Evolutionary conservation across 2,329 filamentous ascomycete species (phyloP).

Genomic region (Huntiella omanensis): DNA sequence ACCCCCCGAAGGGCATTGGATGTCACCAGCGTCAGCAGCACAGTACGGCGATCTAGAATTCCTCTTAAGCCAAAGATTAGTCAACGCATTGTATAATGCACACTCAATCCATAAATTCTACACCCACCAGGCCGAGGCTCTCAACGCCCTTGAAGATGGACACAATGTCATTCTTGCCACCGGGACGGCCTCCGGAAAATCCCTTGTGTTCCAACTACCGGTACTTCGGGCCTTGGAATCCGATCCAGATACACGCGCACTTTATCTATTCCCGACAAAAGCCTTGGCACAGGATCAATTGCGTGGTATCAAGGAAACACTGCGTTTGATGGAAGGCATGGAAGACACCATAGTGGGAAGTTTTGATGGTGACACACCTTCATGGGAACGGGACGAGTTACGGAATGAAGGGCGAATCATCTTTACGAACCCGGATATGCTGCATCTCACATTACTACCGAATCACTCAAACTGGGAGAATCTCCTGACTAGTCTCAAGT

Average conservation of each 20-base stretch:
- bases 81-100: constrained; percentile 92
- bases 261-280: constrained; percentile 98
- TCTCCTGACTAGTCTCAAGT: constrained; percentile 76
- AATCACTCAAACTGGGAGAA: constrained; percentile 79
- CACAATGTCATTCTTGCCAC: constrained; percentile 83
- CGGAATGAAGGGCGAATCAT: constrained; percentile 81
- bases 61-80: constrained; percentile 68
- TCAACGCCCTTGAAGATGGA: constrained; percentile 69
- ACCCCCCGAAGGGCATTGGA: constrained; percentile 77
- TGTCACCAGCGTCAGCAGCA: constrained; percentile 70
- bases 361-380: constrained; percentile 86
- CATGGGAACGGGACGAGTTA: constrained; percentile 58
- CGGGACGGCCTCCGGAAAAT: constrained; percentile 92
- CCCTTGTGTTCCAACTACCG: constrained; percentile 91
- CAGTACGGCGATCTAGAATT: constrained; percentile 74
- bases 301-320: constrained; percentile 67
- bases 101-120: constrained; percentile 74
- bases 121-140: constrained; percentile 80
- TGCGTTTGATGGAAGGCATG: constrained; percentile 61
- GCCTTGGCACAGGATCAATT: constrained; percentile 88
- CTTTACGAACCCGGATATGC: constrained; percentile 96
- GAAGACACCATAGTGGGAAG: constrained; percentile 70
- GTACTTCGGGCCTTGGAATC: constrained; percentile 73
- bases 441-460: constrained; percentile 82
- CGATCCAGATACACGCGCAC: constrained; percentile 58